Evolutionary conservation across 177 flowering plant species (phyloP).

Genomic region (Tripterygium wilfordii): DNA sequence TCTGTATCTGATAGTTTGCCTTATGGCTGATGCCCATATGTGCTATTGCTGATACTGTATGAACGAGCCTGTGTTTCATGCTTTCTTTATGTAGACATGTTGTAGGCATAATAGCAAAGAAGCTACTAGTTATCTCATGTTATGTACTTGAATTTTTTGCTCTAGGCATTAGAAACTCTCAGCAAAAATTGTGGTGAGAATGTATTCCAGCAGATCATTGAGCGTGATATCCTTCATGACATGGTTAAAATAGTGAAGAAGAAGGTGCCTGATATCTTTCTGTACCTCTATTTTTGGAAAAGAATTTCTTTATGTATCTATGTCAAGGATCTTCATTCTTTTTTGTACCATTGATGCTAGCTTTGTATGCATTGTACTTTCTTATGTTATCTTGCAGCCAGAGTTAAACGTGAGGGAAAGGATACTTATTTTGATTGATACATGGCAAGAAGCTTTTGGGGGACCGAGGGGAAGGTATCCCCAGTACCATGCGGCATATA

Average conservation of each 20-base stretch:
- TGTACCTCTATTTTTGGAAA: no score
- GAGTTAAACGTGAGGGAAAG: constrained; percentile 87
- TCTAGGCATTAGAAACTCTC: constrained; percentile 85
- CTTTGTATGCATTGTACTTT: neutral
- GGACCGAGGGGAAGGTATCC: constrained; percentile 80
- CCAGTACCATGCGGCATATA: constrained; percentile 79
- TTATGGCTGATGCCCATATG: no score
- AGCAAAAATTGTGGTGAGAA: constrained; percentile 95
- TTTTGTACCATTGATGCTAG: neutral
- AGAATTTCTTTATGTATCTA: no score
- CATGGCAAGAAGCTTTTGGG: constrained; percentile 98
- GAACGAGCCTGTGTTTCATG: no score
- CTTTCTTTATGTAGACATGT: no score
- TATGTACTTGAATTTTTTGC: neutral
- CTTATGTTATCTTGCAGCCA: constrained; percentile 48
- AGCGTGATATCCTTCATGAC: constrained; percentile 85
- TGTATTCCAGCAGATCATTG: constrained; percentile 75
- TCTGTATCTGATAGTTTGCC: no score
- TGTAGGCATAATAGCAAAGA: neutral
- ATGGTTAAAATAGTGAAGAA: constrained; percentile 97
- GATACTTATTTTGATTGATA: constrained; percentile 74
- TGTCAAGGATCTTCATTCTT: neutral
- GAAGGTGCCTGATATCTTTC: constrained; percentile 63
- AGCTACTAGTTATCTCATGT: neutral
- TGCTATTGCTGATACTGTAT: no score